Evolutionary conservation across 2,329 filamentous ascomycete species (phyloP), one percentile per base, ranked within the genome.

Genomic region (Xylaria sp.): DNA sequence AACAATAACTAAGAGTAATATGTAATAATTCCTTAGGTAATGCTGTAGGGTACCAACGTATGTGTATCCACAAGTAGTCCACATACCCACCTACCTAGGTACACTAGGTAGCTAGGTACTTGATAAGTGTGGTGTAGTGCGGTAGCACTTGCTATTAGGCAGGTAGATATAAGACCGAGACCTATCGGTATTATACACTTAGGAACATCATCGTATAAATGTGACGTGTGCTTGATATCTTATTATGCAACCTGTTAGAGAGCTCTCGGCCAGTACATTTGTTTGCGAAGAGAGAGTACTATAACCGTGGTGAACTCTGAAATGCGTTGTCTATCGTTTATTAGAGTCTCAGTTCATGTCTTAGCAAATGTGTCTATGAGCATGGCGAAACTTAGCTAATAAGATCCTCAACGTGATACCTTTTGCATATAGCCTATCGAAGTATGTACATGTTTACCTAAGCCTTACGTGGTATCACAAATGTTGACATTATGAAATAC

Each of bases 21-120:
- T 28, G 23, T 48, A 54, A 54, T 60, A 65, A 59, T 52, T 39
- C 39, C 46, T 63, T 63, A 63, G n/a, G 65, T 67, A 63, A 59
- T 59, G 43, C 31, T 28, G 41, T 15, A 46, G 18, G 6, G 12
- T 15, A 46, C 41, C 13, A n/a, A 2, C 6, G 41, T n/a, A 46
- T 28, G 28, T 28, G 28, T 28, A 28, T 28, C 28, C 39, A 18
- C 13, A 41, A 7, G 33, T 36, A 10, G 33, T 36, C 10, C 13
- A 41, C 39, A 18, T 15, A 6, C 13, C 10, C 13, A 3, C 15
- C 39, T 12, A 15, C 39, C 15, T 41, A 41, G 18, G 15, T 28
- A 28, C 28, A 28, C 28, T 28, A 28, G 28, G 3, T 28, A 28
- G 28, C 28, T 28, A 28, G 28, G 28, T 43, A 43, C 41, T 15